Conservation (phyloP, 1,284 basidiomycete genomes). For the Irpex sp. region DNA sequence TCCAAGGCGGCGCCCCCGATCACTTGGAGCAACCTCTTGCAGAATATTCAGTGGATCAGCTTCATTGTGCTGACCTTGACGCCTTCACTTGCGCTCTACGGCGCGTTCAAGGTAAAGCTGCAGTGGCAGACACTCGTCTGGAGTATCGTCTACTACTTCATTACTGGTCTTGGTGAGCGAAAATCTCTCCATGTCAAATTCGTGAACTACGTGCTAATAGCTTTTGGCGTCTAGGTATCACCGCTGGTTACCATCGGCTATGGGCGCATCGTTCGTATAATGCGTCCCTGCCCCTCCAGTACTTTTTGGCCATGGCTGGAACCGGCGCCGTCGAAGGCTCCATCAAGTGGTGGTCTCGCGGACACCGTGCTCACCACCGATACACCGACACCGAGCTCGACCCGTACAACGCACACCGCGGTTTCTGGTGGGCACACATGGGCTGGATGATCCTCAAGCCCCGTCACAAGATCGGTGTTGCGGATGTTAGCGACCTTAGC, state of each 20-base stretch:
- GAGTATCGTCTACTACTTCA: slow-evolving; percentile 78
- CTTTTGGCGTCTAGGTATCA: slow-evolving; percentile 41
- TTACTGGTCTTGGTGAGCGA: slow-evolving; percentile 72
- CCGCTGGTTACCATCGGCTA: slow-evolving; percentile 86
- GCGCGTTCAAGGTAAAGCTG: slow-evolving; percentile 57
- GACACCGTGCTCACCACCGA: slow-evolving; percentile 90
- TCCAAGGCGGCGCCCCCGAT: slow-evolving; percentile 77
- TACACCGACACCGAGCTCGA: slow-evolving; percentile 96
- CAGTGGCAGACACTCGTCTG: slow-evolving; percentile 69
- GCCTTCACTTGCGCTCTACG: slow-evolving; percentile 70
- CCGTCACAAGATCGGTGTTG: slow-evolving; percentile 81
- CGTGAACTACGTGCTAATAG: slow-evolving; percentile 15
- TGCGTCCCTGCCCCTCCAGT: slow-evolving; percentile 78
- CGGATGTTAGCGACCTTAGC: slow-evolving; percentile 83
- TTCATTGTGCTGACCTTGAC: slow-evolving; percentile 65
- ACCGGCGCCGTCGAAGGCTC: slow-evolving; percentile 89
- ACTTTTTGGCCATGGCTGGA: slow-evolving; percentile 74
- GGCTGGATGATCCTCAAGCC: slow-evolving; percentile 96
- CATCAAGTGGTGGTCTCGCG: slow-evolving; percentile 94
- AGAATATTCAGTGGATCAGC: slow-evolving; percentile 36
- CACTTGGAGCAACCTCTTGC: slow-evolving; percentile 52
- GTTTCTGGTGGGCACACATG: slow-evolving; percentile 77
- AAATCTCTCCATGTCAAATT: neutral
- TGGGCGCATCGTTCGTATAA: slow-evolving; percentile 94
- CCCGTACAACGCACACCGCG: slow-evolving; percentile 89